Evolutionary conservation across 176 grass and related monocot species (phyloP), one percentile per base, ranked within the genome.

Genomic region (bread wheat (Triticum aestivum)): DNA sequence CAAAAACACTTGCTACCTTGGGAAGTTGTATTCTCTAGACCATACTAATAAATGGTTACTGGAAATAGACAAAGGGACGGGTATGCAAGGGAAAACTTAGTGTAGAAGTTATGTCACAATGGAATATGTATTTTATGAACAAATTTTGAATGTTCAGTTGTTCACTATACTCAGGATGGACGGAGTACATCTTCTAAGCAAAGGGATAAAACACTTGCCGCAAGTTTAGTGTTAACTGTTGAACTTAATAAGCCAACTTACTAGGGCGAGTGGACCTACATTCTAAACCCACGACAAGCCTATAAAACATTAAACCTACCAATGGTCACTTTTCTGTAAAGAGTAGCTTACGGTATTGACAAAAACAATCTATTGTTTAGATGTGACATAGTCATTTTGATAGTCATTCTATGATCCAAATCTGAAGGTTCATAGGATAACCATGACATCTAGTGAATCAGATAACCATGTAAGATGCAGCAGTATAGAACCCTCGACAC

Each of bases 361-460:
- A 5, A 33, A 88, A 88, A 69, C n/a, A 73, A 49, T n/a, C 21
- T 15, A 81, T 41, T 62, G 77, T 88, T 77, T 71, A 77, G 58
- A 38, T 74, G 11, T 5, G 0, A n/a, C 38, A 32, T 79, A 15
- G 33, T 24, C 27, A 73, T 65, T 35, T 71, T 65, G 11, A 20
- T 26, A 45, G 44, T 66, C 37, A 18, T 20, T 18, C n/a, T 56
- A 66, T 80, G 6, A 42, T 73, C 63, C 23, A 59, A 27, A 61
- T 65, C 63, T 65, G 64, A 65, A 84, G 23, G 81, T n/a, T 64
- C 24, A 11, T 61, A 69, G 49, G 34, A 30, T 74, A 83, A 73
- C 51, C 30, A 59, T 42, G 49, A 45, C 21, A 45, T 72, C 37
- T 23, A 72, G 34, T 24, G 69, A 44, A 42, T 44, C 9, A 11